Conservation (phyloP, 805 yeast genomes). For the Candida dendrica region DNA sequence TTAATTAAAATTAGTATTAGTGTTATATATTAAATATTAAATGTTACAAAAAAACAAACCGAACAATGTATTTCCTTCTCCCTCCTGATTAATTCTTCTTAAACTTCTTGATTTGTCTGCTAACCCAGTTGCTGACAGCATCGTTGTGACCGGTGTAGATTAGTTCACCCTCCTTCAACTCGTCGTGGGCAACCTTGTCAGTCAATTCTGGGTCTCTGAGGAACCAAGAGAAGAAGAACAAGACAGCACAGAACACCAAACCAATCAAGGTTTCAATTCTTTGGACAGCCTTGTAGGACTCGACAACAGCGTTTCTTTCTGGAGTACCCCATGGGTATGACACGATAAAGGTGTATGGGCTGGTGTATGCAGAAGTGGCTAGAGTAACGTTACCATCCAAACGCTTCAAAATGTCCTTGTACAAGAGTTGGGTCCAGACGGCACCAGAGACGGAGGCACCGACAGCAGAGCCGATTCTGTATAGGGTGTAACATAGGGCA, state of each 20-base stretch:
- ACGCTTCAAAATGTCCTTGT: constrained; percentile 30
- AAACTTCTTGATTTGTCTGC: neutral
- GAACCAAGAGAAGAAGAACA: constrained; percentile 38
- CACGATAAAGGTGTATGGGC: constrained; percentile 44
- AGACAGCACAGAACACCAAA: constrained; percentile 40
- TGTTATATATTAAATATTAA: too few species aligned
- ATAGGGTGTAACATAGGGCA: constrained; percentile 48
- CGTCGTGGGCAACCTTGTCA: constrained; percentile 19
- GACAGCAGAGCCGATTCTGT: constrained; percentile 58
- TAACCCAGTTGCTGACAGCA: constrained; percentile 11
- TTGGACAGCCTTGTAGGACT: constrained; percentile 54
- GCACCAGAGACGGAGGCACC: constrained; percentile 65
- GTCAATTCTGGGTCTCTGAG: constrained; percentile 45
- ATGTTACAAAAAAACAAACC: too few species aligned
- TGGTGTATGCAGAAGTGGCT: constrained; percentile 41
- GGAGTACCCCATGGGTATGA: constrained; percentile 56
- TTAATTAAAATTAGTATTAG: too few species aligned
- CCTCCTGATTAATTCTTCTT: constrained; percentile 2
- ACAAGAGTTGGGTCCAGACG: constrained; percentile 61
- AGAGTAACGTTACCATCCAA: constrained; percentile 27
- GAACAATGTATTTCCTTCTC: neutral
- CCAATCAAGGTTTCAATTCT: constrained; percentile 49
- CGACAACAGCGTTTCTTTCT: constrained; percentile 48
- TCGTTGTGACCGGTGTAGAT: constrained; percentile 14
- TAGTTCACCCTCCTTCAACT: constrained; percentile 15